Conservation (phyloP, 306 rosid species). For the Vigna unguiculata region DNA sequence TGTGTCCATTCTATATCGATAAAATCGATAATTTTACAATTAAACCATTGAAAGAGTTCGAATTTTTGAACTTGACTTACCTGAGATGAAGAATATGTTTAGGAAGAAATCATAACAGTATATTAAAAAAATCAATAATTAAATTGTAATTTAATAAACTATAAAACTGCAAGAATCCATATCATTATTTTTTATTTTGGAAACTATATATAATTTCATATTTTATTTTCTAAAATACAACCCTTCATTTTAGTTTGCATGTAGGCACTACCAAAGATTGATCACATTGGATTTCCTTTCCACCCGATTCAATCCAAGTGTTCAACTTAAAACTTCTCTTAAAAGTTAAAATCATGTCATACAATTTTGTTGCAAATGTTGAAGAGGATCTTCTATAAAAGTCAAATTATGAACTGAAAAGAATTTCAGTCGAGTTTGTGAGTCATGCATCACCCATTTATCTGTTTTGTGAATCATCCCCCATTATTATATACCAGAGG, state of each 20-base stretch:
- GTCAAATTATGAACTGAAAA: background rate
- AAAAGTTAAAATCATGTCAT: too few relatives aligned
- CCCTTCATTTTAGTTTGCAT: background rate
- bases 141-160: background rate
- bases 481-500: background rate
- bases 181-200: background rate
- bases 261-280: background rate
- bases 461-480: background rate
- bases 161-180: background rate
- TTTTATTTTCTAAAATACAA: background rate
- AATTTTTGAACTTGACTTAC: background rate
- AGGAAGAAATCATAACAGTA: background rate
- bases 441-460: background rate
- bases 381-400: background rate
- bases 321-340: too few relatives aligned
- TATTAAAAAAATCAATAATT: background rate
- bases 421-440: background rate
- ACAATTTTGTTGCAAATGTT: too few relatives aligned
- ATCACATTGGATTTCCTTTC: background rate
- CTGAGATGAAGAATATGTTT: background rate
- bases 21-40: background rate
- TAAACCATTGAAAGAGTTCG: background rate
- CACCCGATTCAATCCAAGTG: background rate
- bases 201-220: background rate
- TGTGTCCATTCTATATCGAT: too few relatives aligned